Percentiles rank a stretch among this genome's conserved stretches.
These are phyloP conservation scores for Naganishia kalamii DNA, from an alignment of 768 basidiomycete species.

Conservation along the genomic window DNA sequence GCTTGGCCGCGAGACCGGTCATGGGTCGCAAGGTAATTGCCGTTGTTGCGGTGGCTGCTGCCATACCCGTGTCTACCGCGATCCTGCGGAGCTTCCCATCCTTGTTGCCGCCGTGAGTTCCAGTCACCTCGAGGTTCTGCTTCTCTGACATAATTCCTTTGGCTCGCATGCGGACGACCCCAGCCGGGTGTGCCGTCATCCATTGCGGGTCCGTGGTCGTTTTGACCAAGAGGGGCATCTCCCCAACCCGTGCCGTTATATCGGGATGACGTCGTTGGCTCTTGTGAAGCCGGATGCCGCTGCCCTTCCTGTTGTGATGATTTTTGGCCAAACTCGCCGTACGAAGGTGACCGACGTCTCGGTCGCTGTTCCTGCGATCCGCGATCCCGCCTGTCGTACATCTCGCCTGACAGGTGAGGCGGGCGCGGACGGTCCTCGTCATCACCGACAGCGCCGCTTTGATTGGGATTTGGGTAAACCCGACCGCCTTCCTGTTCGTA, in stretches of 20 bases:
- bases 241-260: not conserved
- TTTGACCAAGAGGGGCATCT: not conserved
- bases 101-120: not conserved
- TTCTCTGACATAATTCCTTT: not conserved
- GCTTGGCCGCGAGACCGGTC: not conserved
- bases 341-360: not conserved
- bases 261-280: not conserved
- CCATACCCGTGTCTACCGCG: not conserved
- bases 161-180: not conserved
- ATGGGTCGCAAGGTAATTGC: not conserved
- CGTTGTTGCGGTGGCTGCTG: not conserved
- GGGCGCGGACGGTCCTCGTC: not conserved
- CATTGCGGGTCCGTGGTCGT: too few species aligned
- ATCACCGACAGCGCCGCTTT: not conserved
- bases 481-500: not conserved
- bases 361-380: not conserved
- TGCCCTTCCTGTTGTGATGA: not conserved
- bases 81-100: not conserved
- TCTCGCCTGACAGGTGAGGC: not conserved
- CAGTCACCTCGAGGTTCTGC: not conserved
- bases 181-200: too few species aligned
- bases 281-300: not conserved
- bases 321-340: not conserved
- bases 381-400: not conserved
- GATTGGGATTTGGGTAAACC: not conserved